These are phyloP conservation scores for Amanita fuliginea DNA, from an alignment of 768 basidiomycete genomes.

Conservation along the genomic window DNA sequence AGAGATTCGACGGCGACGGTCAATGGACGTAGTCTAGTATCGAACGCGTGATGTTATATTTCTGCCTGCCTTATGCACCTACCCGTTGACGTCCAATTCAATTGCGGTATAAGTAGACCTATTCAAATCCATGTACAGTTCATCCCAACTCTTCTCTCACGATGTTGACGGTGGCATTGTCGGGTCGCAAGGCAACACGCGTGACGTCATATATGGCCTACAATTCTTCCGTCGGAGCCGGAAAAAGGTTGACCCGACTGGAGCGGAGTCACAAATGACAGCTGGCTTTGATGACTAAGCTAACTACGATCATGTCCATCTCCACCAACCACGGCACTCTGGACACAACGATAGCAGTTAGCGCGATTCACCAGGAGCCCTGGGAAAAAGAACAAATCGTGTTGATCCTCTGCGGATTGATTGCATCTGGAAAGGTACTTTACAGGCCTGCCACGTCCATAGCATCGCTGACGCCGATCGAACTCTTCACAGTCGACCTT, in stretches of 20 bases:
- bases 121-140: no score
- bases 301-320: background rate
- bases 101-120: no score
- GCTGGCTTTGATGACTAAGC: background rate
- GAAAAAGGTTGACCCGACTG: background rate
- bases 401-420: constrained; percentile 61
- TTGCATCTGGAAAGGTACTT: constrained; percentile 63
- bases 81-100: no score
- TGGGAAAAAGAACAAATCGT: constrained; percentile 34
- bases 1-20: constrained; percentile 65
- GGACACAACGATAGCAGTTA: background rate
- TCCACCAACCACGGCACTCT: background rate
- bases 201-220: no score
- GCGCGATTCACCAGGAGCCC: background rate
- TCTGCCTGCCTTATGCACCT: no score
- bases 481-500: constrained; percentile 39
- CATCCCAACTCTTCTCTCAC: constrained; percentile 9
- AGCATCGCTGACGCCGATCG: background rate
- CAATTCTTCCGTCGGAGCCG: no score
- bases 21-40: constrained; percentile 38
- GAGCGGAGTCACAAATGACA: background rate
- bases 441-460: background rate
- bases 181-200: no score
- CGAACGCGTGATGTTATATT: background rate
- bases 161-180: background rate